Evolutionary conservation across 2,329 filamentous ascomycete species (phyloP), one percentile per base, ranked within the genome.

Genomic region (Penicillium capsulatum): DNA sequence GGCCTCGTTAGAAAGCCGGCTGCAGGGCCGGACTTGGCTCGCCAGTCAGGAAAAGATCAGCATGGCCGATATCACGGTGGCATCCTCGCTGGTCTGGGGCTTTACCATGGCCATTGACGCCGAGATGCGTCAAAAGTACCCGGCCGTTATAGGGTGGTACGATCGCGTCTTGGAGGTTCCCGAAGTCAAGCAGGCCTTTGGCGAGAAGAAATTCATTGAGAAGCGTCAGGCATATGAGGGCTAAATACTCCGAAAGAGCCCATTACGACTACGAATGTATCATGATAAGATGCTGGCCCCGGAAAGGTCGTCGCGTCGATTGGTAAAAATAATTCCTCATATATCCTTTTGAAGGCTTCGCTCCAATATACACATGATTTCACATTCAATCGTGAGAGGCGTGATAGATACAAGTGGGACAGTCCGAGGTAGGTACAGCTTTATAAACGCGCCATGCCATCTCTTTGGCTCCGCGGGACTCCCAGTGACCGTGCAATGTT

Each of bases 401-500:
- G 5, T 9, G 19, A 22, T 22, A 5, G 9, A 22, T 22, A 22
- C 19, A 22, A n/a, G n/a, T n/a, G n/a, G n/a, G n/a, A n/a, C n/a
- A 22, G 19, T 9, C 9, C 19, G 9, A 5, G 9, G 9, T 22
- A 22, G 5, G 19, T 22, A 22, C 19, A 22, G 19, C 19, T 22
- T 37, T 43, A 61, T 7, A 61, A 44, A 30, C 54, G 57, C 11
- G 56, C 54, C 42, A 54, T 47, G n/a, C 50, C 32, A 8, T 16
- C 44, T 9, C 41, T 31, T 9, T 48, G 36, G 7, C 41, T 41
- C 9, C 30, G 35, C 8, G 39, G 41, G 22, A 50, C 39, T 0
- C 45, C 47, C 52, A 69, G 41, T 15, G 44, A 50, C 45, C 55
- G 58, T 4, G 58, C 63, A 30, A 73, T 51, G 10, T 65, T 66